phyloP scores from a whole-genome alignment of 768 basidiomycete genomes.

The Leccinum aurantiacum region DNA sequence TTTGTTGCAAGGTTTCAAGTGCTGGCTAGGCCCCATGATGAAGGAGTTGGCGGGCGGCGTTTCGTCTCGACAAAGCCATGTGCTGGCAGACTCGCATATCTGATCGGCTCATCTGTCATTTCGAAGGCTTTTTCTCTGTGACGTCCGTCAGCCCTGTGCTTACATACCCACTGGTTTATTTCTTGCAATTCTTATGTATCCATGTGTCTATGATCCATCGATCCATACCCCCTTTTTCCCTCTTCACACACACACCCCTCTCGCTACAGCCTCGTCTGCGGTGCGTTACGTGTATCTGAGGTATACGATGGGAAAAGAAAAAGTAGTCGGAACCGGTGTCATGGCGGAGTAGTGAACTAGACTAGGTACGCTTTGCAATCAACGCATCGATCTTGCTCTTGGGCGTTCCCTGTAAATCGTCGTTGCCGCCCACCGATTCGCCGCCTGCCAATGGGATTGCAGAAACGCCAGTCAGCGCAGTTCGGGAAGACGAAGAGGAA shows the following conservation, averaged over 20 bases:
- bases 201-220: not conserved
- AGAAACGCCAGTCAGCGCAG: not conserved
- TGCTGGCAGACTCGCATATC: too few species aligned
- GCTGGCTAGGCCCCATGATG: too few species aligned
- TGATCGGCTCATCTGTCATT: too few species aligned
- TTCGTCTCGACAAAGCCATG: too few species aligned
- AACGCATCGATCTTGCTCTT: slow-evolving; percentile 6
- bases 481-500: not conserved
- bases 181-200: too few species aligned
- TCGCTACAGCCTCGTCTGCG: not conserved
- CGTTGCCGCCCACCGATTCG: slow-evolving; percentile 20
- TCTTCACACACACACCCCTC: not conserved
- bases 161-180: not conserved
- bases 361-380: slow-evolving; percentile 7
- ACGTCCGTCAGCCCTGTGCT: not conserved
- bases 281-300: not conserved
- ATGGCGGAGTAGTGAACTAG: not conserved
- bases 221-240: not conserved
- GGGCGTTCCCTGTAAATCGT: slow-evolving; percentile 13
- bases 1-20: not conserved
- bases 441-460: slow-evolving; percentile 15
- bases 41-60: too few species aligned
- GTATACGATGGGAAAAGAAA: not conserved
- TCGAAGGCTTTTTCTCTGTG: not conserved
- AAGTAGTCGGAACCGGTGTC: too few species aligned